Evolutionary conservation across 2,329 filamentous ascomycete species (phyloP).

Genomic region (Calonectria montana): DNA sequence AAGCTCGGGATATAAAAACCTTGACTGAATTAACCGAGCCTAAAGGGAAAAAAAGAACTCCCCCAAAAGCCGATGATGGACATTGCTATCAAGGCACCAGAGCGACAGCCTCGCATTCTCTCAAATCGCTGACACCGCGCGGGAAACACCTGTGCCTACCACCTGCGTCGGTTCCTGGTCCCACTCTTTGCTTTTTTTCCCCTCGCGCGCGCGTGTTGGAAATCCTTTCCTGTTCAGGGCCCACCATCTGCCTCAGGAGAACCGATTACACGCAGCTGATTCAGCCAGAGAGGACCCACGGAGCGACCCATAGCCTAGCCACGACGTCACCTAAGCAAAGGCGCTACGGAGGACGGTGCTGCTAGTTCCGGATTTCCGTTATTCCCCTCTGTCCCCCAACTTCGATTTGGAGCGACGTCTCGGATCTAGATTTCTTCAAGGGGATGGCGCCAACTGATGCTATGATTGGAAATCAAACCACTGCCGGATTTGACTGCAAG

Average conservation of each 20-base stretch:
- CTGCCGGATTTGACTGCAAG: neutral
- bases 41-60: no score
- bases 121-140: neutral
- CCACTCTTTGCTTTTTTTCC: neutral
- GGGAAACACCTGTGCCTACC: neutral
- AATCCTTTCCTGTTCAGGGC: neutral
- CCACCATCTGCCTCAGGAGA: neutral
- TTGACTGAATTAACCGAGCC: no score
- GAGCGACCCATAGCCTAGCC: neutral
- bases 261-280: constrained; percentile 27
- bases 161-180: neutral
- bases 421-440: neutral
- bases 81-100: neutral
- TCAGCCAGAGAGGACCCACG: constrained; percentile 10
- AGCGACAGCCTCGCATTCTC: neutral
- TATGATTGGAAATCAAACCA: neutral
- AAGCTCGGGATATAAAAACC: neutral
- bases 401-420: neutral
- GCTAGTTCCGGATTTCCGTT: neutral
- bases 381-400: no score
- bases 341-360: neutral
- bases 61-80: neutral
- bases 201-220: constrained; percentile 25
- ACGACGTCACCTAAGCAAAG: neutral
- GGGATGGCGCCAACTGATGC: neutral